Evolutionary conservation across 2,329 filamentous ascomycete genomes (phyloP).

Genomic region (Metarhizium sp.): DNA sequence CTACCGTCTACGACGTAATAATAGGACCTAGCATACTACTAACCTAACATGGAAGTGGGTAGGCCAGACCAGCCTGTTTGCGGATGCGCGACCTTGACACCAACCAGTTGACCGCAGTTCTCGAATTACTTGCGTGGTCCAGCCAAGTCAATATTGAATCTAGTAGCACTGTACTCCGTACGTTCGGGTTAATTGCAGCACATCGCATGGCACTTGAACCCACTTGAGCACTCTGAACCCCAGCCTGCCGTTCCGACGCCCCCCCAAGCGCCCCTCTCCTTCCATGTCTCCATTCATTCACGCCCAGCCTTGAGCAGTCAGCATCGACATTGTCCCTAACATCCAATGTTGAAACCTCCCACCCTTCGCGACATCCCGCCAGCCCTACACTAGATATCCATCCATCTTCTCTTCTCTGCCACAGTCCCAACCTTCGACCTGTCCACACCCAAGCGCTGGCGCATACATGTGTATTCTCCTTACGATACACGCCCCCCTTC

Average conservation of each 20-base stretch:
- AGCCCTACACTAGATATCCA: not conserved
- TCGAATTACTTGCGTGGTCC: too few species aligned
- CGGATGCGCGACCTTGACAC: too few species aligned
- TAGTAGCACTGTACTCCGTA: too few species aligned
- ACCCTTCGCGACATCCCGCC: slow-evolving; percentile 2
- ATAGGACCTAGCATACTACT: too few species aligned
- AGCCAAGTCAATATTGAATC: too few species aligned
- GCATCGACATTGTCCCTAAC: not conserved
- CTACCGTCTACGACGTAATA: too few species aligned
- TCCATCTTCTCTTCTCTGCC: not conserved
- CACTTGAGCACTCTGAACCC: not conserved
- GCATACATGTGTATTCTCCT: not conserved
- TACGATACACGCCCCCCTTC: not conserved
- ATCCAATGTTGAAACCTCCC: not conserved
- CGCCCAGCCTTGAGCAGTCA: not conserved
- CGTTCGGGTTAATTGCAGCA: not conserved
- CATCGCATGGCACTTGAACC: not conserved
- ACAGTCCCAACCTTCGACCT: not conserved
- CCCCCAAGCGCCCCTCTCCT: not conserved
- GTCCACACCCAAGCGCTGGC: not conserved
- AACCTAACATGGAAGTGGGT: too few species aligned
- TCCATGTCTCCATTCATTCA: too few species aligned
- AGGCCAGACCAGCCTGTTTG: too few species aligned
- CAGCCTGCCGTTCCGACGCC: not conserved
- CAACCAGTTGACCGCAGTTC: too few species aligned